A percentile compares a stretch with the other conserved stretches of the same genome.
These are phyloP conservation scores for Miscanthus lutarioriparius DNA, from an alignment of 176 grass and related monocot species.

Conservation along the genomic window DNA sequence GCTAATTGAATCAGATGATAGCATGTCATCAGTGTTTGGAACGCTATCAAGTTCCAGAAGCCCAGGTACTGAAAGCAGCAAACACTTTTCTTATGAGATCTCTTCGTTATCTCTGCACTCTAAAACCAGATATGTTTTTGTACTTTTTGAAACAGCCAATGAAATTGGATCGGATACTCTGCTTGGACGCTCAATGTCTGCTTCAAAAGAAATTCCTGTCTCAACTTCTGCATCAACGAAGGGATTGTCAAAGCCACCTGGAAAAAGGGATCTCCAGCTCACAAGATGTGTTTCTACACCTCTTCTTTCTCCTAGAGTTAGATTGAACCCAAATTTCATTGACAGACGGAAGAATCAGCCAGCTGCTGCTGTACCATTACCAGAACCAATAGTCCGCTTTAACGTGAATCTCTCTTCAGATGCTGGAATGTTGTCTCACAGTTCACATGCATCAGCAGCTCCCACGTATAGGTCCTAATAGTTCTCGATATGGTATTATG, in stretches of 20 bases:
- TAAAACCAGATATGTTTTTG: conserved; percentile 18
- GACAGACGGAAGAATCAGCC: conserved; percentile 38
- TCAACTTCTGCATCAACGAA: conserved; percentile 38
- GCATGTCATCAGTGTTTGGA: conserved; percentile 54
- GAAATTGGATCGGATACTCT: conserved; percentile 46
- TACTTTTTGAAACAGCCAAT: conserved; percentile 39
- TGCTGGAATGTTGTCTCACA: conserved; percentile 1
- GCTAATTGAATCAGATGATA: conserved; percentile 47
- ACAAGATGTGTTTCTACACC: conserved; percentile 51
- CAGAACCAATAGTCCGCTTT: conserved; percentile 33
- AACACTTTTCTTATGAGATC: conserved; percentile 1
- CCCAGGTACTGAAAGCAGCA: conserved; percentile 41
- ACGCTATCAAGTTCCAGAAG: conserved; percentile 63
- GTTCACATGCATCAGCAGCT: conserved; percentile 9
- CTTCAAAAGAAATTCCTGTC: conserved; percentile 44
- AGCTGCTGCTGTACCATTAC: conserved; percentile 33
- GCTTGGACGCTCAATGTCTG: conserved; percentile 39
- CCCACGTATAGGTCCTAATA: conserved; percentile 32
- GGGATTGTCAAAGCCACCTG: conserved; percentile 54
- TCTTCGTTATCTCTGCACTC: background rate
- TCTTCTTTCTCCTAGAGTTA: conserved; percentile 44
- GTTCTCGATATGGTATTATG: conserved; percentile 24
- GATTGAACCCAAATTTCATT: conserved; percentile 33
- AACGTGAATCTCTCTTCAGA: conserved; percentile 35
- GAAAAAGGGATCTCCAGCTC: conserved; percentile 36